Evolutionary conservation across 495 filamentous ascomycete species (phyloP).

Genomic region (Podospora appendiculata): DNA sequence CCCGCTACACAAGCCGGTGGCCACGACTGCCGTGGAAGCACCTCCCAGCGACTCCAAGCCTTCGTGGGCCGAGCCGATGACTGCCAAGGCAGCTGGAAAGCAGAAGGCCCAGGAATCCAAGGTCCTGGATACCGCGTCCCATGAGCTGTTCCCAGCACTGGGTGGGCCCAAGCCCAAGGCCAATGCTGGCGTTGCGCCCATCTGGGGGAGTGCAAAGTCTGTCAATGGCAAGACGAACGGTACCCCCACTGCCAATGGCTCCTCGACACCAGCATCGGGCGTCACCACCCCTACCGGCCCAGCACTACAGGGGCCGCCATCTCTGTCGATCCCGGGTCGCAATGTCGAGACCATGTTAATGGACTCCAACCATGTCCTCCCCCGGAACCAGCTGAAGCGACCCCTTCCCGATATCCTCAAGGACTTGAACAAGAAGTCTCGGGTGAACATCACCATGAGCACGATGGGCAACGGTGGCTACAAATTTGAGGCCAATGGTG

Average conservation of each 20-base stretch:
- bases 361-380: slow-evolving; percentile 62
- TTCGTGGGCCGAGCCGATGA: slow-evolving; percentile 33
- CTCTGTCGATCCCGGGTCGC: slow-evolving; percentile 67
- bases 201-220: slow-evolving; percentile 43
- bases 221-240: slow-evolving; percentile 57
- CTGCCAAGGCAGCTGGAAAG: slow-evolving; percentile 56
- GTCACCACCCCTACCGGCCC: slow-evolving; percentile 46
- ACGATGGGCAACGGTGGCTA: slow-evolving; percentile 56
- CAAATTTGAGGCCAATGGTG: slow-evolving; percentile 74
- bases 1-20: slow-evolving; percentile 25
- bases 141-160: slow-evolving; percentile 84
- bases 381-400: slow-evolving; percentile 69
- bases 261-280: slow-evolving; percentile 51
- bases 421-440: slow-evolving; percentile 82
- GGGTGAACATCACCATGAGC: slow-evolving; percentile 72
- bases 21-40: slow-evolving; percentile 22
- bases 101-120: slow-evolving; percentile 45
- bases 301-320: slow-evolving; percentile 40
- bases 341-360: slow-evolving; percentile 68
- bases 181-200: slow-evolving; percentile 47
- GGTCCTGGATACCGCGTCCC: slow-evolving; percentile 69
- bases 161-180: slow-evolving; percentile 63
- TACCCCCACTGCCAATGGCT: slow-evolving; percentile 40
- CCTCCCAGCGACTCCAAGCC: slow-evolving; percentile 27
- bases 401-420: slow-evolving; percentile 73